Evolutionary conservation across 2,329 filamentous ascomycete genomes (phyloP).

Genomic region (Cordyceps cateniannulata): DNA sequence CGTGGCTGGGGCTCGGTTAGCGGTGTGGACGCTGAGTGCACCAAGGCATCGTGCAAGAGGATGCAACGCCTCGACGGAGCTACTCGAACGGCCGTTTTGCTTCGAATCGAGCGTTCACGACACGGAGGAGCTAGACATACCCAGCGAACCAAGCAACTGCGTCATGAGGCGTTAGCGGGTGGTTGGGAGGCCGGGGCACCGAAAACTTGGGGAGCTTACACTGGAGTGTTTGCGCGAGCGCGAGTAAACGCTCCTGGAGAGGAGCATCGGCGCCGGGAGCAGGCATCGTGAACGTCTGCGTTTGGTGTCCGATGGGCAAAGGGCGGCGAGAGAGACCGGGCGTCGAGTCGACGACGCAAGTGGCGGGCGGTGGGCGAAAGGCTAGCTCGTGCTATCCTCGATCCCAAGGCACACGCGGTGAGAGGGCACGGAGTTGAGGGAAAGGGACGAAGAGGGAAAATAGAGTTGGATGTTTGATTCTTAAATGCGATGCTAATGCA

Average conservation of each 20-base stretch:
- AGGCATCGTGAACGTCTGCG: conserved; percentile 2
- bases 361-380: not conserved
- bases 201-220: conserved; percentile 51
- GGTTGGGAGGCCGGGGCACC: conserved; percentile 18
- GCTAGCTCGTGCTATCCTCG: not conserved
- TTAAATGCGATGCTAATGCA: not conserved
- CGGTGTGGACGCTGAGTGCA: conserved; percentile 2
- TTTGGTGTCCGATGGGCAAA: not conserved
- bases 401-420: not conserved
- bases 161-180: conserved; percentile 27
- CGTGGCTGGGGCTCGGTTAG: conserved; percentile 52
- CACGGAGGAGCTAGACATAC: conserved; percentile 49
- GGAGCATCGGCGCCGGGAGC: conserved; percentile 48
- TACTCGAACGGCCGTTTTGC: too few species aligned
- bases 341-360: not conserved
- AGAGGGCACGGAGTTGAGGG: not conserved
- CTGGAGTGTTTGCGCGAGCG: conserved; percentile 83
- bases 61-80: conserved; percentile 7
- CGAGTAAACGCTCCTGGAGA: conserved; percentile 66
- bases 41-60: not conserved
- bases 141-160: conserved; percentile 73
- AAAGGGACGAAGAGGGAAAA: not conserved
- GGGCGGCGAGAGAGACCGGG: not conserved
- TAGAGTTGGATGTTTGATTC: not conserved
- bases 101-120: not conserved